These are phyloP conservation scores for Yarrowia hollandica DNA, from an alignment of 805 yeast genomes.

Conservation along the genomic window DNA sequence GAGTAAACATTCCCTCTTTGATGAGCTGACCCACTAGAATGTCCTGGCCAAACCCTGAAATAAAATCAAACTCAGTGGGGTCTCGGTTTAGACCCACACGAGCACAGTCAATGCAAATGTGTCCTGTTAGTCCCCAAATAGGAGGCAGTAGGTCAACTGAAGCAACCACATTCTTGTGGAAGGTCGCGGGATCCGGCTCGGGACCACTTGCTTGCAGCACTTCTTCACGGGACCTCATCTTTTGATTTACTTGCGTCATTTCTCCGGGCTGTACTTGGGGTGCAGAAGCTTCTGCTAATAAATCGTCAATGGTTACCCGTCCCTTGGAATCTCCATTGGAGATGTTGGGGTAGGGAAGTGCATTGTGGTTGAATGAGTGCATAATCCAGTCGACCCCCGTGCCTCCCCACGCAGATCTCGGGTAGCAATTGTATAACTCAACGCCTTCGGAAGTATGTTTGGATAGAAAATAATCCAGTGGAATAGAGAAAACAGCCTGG, in stretches of 20 bases:
- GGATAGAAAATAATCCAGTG: conserved; percentile 13
- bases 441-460: neutral
- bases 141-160: conserved; percentile 7
- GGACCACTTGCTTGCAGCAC: neutral
- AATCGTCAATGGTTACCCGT: conserved; percentile 6
- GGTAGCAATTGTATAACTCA: conserved; percentile 3
- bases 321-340: neutral
- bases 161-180: neutral
- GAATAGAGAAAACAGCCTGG: conserved; percentile 30
- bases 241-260: neutral
- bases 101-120: conserved; percentile 45
- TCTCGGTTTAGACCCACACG: conserved; percentile 39
- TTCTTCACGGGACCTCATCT: neutral
- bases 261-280: conserved; percentile 17
- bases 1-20: conserved; percentile 13
- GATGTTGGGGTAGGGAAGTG: conserved; percentile 4
- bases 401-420: conserved; percentile 3
- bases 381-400: conserved; percentile 25
- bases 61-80: conserved; percentile 35
- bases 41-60: conserved; percentile 19
- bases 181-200: conserved; percentile 1
- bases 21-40: neutral
- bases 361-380: conserved; percentile 24
- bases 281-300: conserved; percentile 1
- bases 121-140: conserved; percentile 49